Base-by-base conservation (phyloP, 129 eudicot species). In the Cynara cardunculus region DNA sequence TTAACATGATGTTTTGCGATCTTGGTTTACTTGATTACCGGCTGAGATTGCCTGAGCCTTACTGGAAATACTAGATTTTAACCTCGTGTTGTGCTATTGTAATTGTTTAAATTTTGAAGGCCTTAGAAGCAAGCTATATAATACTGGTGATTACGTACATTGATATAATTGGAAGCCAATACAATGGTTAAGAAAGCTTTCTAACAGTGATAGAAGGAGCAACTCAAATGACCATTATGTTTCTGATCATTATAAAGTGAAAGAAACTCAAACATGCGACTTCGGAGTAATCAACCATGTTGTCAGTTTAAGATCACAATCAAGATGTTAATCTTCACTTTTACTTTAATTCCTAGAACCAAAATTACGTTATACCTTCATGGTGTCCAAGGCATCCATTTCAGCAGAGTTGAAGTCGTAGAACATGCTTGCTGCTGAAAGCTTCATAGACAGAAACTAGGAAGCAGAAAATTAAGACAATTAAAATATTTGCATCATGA, bases 381-480 rank as follows among this genome's bases (percentile, higher is more conserved):
- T 81, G 24, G 91, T 26, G 72, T 89, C 97, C 34, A 90, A 81
- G 9, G 85, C 90, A 69, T 94, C 97, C 81, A 92, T 89, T 82
- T 94, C 98, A 21, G 94, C 81, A 8, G 98, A 92, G 84, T 94
- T 94, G 90, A 94, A 94, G 84, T 94, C 97, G 70, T 90, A 92
- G 81, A 81, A 92, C 88, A 92, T 78, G 89, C 98, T 94, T 68
- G 98, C 98, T 34, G 98, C 97, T 77, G 98, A 92, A 72, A 94
- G 95, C 87, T 94, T 94, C 97, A 94, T 92, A 0, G 98, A 94
- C 13, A 94, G 92, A 86, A 94, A 94, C 98, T 94, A 56, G 77
- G 26, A 70, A 65, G 44, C 46, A 73, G 16, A 56, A 76, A 34
- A 14, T 69, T 4, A 14, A 83, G 30, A 49, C 65, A 3, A 31